These are phyloP conservation scores for Talaromyces sp. DNA, from an alignment of 2,329 filamentous ascomycete genomes.

Conservation along the genomic window DNA sequence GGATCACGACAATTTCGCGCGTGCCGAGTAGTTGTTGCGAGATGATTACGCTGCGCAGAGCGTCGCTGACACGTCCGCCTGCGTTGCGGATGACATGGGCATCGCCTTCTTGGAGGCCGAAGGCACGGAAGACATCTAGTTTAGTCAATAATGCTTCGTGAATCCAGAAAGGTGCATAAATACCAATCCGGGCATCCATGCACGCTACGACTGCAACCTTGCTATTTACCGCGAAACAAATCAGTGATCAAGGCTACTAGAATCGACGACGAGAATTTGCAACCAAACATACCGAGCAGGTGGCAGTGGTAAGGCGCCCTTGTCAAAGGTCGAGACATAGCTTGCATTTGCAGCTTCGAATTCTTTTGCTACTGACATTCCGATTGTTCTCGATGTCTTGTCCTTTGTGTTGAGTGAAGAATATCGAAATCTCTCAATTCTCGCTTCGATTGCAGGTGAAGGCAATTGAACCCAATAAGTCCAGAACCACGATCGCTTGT, in stretches of 20 bases:
- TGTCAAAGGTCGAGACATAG: conserved; percentile 59
- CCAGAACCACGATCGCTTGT: neutral
- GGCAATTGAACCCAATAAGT: neutral
- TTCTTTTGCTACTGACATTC: conserved; percentile 42
- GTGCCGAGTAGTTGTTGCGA: conserved; percentile 76
- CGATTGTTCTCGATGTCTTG: neutral
- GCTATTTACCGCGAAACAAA: conserved; percentile 14
- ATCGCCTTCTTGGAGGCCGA: conserved; percentile 68
- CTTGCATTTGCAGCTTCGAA: conserved; percentile 55
- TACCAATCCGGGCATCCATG: conserved; percentile 67
- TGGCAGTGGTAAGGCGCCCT: conserved; percentile 63
- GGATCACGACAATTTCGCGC: conserved; percentile 65
- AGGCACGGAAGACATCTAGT: conserved; percentile 60
- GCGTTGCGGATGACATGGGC: conserved; percentile 77
- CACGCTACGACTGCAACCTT: conserved; percentile 59
- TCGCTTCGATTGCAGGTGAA: too few relatives aligned
- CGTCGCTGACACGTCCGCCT: conserved; percentile 63
- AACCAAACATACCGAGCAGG: conserved; percentile 53
- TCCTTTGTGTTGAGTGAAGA: neutral
- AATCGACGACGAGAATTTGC: neutral
- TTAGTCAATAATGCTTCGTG: neutral
- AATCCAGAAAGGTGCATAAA: neutral
- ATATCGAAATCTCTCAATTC: too few relatives aligned
- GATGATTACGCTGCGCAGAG: conserved; percentile 70
- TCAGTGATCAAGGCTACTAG: neutral